Conservation (phyloP, 495 filamentous ascomycete species). For the Trichocladium antarcticum region DNA sequence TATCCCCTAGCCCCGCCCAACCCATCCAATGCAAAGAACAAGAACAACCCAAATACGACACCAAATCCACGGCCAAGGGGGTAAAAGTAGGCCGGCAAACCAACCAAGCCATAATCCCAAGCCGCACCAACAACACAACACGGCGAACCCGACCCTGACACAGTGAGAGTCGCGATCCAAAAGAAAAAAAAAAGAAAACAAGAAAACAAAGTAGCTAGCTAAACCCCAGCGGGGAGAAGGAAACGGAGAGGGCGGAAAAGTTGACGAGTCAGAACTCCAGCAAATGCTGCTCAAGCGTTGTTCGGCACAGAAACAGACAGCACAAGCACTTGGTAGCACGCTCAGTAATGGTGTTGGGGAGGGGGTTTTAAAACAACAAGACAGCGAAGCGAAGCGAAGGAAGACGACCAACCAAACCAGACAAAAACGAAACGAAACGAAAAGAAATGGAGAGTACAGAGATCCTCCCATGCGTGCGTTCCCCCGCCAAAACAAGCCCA, state of each 20-base stretch:
- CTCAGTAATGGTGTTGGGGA: neutral
- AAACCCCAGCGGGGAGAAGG: too few species aligned
- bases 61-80: neutral
- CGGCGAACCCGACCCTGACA: neutral
- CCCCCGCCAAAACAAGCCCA: too few species aligned
- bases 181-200: neutral
- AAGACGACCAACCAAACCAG: constrained; percentile 6
- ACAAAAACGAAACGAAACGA: constrained; percentile 8
- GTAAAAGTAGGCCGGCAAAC: neutral
- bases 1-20: neutral
- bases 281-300: neutral
- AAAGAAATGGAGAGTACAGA: constrained; percentile 1
- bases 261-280: neutral
- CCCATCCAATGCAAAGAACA: neutral
- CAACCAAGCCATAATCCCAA: neutral
- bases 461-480: too few species aligned
- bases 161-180: neutral
- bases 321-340: neutral
- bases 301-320: neutral
- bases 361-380: neutral
- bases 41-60: neutral
- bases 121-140: neutral
- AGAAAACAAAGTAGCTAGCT: neutral
- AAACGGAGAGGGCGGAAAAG: too few species aligned
- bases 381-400: neutral